Base-by-base conservation (phyloP, 805 yeast species). In the Metahyphopichia silvanorum region DNA sequence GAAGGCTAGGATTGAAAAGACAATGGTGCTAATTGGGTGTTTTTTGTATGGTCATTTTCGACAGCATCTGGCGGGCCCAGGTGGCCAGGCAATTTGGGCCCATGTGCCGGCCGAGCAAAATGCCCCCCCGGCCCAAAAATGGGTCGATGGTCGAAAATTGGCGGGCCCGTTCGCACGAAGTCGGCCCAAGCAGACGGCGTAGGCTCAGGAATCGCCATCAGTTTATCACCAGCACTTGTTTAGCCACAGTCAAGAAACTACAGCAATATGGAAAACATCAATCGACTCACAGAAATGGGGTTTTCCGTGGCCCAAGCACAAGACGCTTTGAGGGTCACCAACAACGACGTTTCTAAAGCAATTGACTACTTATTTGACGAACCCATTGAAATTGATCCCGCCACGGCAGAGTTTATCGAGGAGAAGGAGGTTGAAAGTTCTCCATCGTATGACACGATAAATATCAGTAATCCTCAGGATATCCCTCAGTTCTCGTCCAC, bases 201-300 rank as follows among this genome's bases (percentile, higher is more conserved):
- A n/a, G n/a, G n/a, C n/a, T n/a, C n/a, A n/a, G n/a, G n/a, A n/a
- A n/a, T n/a, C n/a, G n/a, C n/a, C n/a, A n/a, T n/a, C n/a, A n/a
- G n/a, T n/a, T n/a, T n/a, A n/a, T n/a, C n/a, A n/a, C n/a, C n/a
- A n/a, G n/a, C n/a, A n/a, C n/a, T n/a, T n/a, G n/a, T n/a, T n/a
- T n/a, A n/a, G n/a, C n/a, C n/a, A n/a, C n/a, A n/a, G n/a, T n/a
- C n/a, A n/a, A n/a, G n/a, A n/a, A 12, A 23, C 25, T 12, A 10
- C 8, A 16, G 28, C 25, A 23, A 11, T 15, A 23, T 23, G 25
- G 34, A 34, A 16, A 49, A 50, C 30, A 37, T 44, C 23, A 27
- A 29, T 9, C 50, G 47, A 39, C 49, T 57, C 31, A 43, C 47
- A 23, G 66, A 60, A 24, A 66, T 68, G 71, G 74, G 73, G 23